Percentiles rank a stretch among this genome's conserved stretches.
These are phyloP conservation scores for Colletotrichum coccodes DNA, from an alignment of 2,329 filamentous ascomycete genomes.

Conservation along the genomic window DNA sequence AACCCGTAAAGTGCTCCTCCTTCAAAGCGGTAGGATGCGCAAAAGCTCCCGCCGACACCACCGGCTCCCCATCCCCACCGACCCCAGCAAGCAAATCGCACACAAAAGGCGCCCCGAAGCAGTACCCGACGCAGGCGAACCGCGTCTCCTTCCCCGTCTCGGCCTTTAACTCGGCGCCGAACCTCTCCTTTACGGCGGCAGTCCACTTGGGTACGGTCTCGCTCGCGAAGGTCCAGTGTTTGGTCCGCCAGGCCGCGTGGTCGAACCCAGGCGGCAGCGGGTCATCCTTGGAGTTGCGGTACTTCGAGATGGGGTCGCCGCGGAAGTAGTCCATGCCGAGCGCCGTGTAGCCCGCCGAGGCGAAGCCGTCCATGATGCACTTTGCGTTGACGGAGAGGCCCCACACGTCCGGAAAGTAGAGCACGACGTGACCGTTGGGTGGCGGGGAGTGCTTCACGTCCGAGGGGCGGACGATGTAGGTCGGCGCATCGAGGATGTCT, in stretches of 20 bases:
- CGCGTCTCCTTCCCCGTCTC: constrained; percentile 38
- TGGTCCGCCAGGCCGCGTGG: constrained; percentile 57
- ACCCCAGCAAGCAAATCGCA: constrained; percentile 39
- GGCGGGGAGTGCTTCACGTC: constrained; percentile 7
- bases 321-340: constrained; percentile 57
- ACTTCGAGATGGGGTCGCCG: constrained; percentile 55
- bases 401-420: constrained; percentile 58
- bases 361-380: constrained; percentile 58
- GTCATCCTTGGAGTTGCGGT: constrained; percentile 42
- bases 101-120: constrained; percentile 56
- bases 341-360: constrained; percentile 53
- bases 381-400: constrained; percentile 54
- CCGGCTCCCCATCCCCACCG: constrained; percentile 14
- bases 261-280: constrained; percentile 50
- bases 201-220: constrained; percentile 57
- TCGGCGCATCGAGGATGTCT: constrained; percentile 47
- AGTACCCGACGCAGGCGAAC: constrained; percentile 54
- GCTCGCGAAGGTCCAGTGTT: constrained; percentile 54
- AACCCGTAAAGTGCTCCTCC: constrained; percentile 53
- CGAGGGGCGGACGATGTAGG: constrained; percentile 43
- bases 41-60: constrained; percentile 56
- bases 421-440: constrained; percentile 51
- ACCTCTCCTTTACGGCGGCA: constrained; percentile 46
- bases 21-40: constrained; percentile 61
- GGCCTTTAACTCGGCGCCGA: constrained; percentile 38